phyloP scores from a whole-genome alignment of 2,329 filamentous ascomycete species.

The Cladosporium colombiae region DNA sequence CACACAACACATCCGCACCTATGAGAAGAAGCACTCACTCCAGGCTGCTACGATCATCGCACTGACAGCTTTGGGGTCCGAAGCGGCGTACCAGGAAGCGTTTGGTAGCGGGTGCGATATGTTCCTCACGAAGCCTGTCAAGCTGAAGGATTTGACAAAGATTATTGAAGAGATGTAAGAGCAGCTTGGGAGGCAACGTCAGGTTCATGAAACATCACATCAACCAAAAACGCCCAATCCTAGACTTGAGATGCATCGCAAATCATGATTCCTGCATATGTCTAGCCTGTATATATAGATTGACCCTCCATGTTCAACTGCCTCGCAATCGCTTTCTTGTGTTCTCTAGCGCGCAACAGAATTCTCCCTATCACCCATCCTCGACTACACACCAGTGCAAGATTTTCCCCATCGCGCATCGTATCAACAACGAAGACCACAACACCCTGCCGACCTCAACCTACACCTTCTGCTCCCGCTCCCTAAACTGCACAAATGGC shows the following conservation, averaged over 20 bases:
- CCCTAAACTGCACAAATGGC: slow-evolving; percentile 25
- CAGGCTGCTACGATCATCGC: slow-evolving; percentile 27
- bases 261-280: too few species aligned
- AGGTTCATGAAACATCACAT: too few species aligned
- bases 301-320: not conserved
- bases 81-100: slow-evolving; percentile 29
- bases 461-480: not conserved
- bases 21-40: slow-evolving; percentile 31
- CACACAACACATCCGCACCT: slow-evolving; percentile 35
- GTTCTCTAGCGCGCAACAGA: not conserved
- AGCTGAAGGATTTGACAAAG: slow-evolving; percentile 41
- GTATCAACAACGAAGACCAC: not conserved
- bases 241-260: too few species aligned
- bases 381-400: not conserved
- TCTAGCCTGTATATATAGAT: not conserved
- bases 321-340: too few species aligned
- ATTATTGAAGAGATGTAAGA: slow-evolving; percentile 28
- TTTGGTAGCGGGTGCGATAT: slow-evolving; percentile 34
- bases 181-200: too few species aligned
- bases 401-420: not conserved
- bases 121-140: slow-evolving; percentile 36
- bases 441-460: not conserved
- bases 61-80: slow-evolving; percentile 28
- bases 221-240: too few species aligned
- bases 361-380: not conserved